phyloP scores from a whole-genome alignment of 768 basidiomycete genomes.

The Russula abietina region DNA sequence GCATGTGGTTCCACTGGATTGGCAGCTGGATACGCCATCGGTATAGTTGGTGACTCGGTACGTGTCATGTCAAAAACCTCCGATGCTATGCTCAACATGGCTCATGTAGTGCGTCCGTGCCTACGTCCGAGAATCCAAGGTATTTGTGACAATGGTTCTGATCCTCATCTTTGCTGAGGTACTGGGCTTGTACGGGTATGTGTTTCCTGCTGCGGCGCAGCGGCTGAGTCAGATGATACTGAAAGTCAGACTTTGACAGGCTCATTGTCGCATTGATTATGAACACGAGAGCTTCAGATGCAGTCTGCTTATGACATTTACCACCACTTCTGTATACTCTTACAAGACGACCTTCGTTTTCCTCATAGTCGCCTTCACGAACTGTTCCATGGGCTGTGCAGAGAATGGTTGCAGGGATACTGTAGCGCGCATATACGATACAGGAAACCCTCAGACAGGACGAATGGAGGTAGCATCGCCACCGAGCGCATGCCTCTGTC shows the following conservation, averaged over 20 bases:
- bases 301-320: constrained; percentile 17
- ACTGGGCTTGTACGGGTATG: constrained; percentile 75
- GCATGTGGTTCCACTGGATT: constrained; percentile 92
- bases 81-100: not conserved
- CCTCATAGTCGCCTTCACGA: not conserved
- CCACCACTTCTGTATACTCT: not conserved
- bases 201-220: not conserved
- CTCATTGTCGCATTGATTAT: constrained; percentile 50
- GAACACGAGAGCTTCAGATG: constrained; percentile 35
- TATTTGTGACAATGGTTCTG: constrained; percentile 94
- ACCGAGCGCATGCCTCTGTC: too few species aligned
- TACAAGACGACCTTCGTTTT: not conserved
- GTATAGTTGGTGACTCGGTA: constrained; percentile 95
- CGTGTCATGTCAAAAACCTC: not conserved
- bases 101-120: constrained; percentile 68
- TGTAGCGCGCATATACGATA: not conserved
- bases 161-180: constrained; percentile 99
- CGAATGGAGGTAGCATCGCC: not conserved
- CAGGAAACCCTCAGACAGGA: not conserved
- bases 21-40: constrained; percentile 95
- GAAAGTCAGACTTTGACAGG: constrained; percentile 24
- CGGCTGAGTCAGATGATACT: not conserved
- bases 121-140: constrained; percentile 90
- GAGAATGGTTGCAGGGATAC: not conserved
- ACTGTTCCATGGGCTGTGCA: not conserved